Evolutionary conservation across 2,329 filamentous ascomycete species (phyloP).

Genomic region (Fusarium oxysporum): DNA sequence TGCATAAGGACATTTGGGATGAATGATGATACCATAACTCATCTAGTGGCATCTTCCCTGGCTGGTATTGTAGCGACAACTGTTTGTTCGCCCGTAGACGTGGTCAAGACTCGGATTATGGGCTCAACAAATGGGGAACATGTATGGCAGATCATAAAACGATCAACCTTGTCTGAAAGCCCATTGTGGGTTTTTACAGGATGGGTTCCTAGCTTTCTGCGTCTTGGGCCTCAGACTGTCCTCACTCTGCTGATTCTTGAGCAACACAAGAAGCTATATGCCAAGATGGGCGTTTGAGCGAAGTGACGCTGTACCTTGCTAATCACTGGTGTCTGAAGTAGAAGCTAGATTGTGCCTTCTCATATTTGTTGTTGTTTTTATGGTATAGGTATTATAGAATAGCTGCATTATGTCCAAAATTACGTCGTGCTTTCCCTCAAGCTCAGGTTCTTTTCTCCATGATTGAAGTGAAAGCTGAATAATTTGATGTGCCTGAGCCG

Average conservation of each 20-base stretch:
- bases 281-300: background rate
- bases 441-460: too few species aligned
- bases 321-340: too few species aligned
- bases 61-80: slow-evolving; percentile 1
- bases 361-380: too few species aligned
- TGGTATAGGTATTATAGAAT: too few species aligned
- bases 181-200: background rate
- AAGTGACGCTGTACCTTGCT: too few species aligned
- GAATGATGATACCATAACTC: background rate
- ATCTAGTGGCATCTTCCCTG: background rate
- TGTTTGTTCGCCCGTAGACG: background rate
- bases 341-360: too few species aligned
- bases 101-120: slow-evolving; percentile 5
- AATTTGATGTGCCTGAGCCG: background rate
- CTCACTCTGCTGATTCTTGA: background rate
- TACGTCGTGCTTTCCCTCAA: too few species aligned
- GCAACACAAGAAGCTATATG: background rate
- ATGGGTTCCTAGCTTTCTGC: slow-evolving; percentile 9
- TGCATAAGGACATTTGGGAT: background rate
- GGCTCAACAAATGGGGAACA: background rate
- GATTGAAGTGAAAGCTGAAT: too few species aligned
- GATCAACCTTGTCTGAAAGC: background rate
- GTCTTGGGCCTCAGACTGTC: slow-evolving; percentile 6
- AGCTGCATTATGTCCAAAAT: too few species aligned
- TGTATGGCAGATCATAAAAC: background rate